Base-by-base conservation (phyloP, 352 stramenopile genomes). In the Phytopythium kandeliae region DNA sequence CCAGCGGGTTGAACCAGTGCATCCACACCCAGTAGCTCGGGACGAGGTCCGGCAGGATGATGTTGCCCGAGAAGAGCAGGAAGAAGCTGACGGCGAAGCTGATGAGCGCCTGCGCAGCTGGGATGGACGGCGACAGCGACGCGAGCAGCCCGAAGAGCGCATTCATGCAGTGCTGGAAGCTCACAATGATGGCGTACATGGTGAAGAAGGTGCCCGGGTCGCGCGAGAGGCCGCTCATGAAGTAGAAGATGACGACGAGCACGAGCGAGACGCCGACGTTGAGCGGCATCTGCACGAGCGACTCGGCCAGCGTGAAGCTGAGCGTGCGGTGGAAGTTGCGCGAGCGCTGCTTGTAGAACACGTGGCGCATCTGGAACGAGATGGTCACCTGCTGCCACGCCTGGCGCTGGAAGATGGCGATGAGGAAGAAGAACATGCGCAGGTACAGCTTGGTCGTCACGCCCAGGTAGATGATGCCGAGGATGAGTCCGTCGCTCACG, bases 21-120 rank as follows among this genome's bases (percentile, higher is more conserved):
- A 89, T 80, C 78, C 78, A 89, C 30, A 80, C 81, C 75, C 74
- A 86, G 45, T 87, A 89, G 33, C 78, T 38, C 38, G 75, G 75
- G 45, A 89, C 86, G 16, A 85, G 49, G 35, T 86, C 60, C 0
- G 71, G 64, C 47, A 84, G 53, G 45, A 89, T 86, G 30, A 86
- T 86, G 62, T 86, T 86, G 12, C 78, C 78, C 11, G 74, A 86
- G 57, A 89, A 86, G 35, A 89, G 41, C 16, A 89, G 44, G 40
- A 79, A 79, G 54, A 79, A 77, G 45, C 51, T 58, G 26, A 70
- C 51, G 0, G 63, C 74, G 15, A 70, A 15, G 24, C 57, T 55
- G 4, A 64, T 63, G 0, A 68, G 19, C 21, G 58, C 64, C 42
- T 75, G 57, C 1, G 48, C 70, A 0, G 66, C 41, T 41, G 65